Base-by-base conservation (phyloP, 352 stramenopile species). In the Halophytophthora polymorphica region DNA sequence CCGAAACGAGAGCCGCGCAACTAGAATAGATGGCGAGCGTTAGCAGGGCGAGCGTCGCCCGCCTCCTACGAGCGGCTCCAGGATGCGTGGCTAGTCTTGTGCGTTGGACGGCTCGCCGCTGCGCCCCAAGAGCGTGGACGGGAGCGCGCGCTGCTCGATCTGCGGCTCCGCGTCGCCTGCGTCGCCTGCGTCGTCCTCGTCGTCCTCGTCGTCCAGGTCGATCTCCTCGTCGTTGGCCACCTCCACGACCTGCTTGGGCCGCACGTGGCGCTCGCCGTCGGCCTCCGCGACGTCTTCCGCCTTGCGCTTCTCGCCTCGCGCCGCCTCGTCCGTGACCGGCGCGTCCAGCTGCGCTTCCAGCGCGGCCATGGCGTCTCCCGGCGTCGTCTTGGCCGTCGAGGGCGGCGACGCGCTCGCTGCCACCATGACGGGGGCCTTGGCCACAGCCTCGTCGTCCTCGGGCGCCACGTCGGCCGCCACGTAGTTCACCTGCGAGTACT, bases 401-500 rank as follows among this genome's bases (percentile, higher is more conserved):
- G 42, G 41, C 21, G 71, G 23, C 67, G 64, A 5, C 38, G 76
- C 73, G 11, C 55, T 69, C 14, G 69, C 75, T 21, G 73, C 44
- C 10, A 94, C 72, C 80, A 90, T 90, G 22, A 66, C 77, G 15
- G 58, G 43, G 10, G 70, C 64, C 12, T 66, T 79, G 1, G 63
- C 44, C 10, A 19, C 54, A 13, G 54, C 11, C 11, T 56, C 29
- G 12, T 57, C 54, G 48, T 52, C 61, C 4, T 76, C 60, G 6
- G 81, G 71, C 8, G 71, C 80, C 58, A 94, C 89, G 56, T 98
- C 90, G 4, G 88, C 89, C n/a, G 91, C 88, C 50, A 98, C 96
- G 69, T 98, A 98, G 66, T 98, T 98, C 6, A 98, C 91, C 36
- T 96, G 88, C 48, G 90, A 96, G 64, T 98, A 99, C 51, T 97